These are phyloP conservation scores for Phanerochaete sordida DNA, from an alignment of 768 basidiomycete species.

Conservation along the genomic window DNA sequence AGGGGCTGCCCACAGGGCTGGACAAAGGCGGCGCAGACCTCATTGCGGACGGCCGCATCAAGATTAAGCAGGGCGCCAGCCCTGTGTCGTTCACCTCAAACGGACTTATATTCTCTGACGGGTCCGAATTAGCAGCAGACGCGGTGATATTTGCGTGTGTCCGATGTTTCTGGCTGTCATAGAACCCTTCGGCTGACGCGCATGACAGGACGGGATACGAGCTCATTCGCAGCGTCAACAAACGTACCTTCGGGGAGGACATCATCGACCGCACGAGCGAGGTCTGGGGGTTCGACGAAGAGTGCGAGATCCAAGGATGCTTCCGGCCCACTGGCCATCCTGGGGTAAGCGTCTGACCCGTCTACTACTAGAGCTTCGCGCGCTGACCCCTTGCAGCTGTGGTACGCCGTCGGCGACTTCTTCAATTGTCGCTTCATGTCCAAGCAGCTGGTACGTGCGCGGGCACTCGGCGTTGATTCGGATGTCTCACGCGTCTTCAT, in stretches of 20 bases:
- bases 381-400: constrained; percentile 26
- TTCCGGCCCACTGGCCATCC: constrained; percentile 41
- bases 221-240: constrained; percentile 27
- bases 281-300: constrained; percentile 39
- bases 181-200: neutral
- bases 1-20: constrained; percentile 13
- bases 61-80: constrained; percentile 18
- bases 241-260: constrained; percentile 33
- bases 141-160: constrained; percentile 28
- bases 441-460: constrained; percentile 32
- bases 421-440: constrained; percentile 28
- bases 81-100: constrained; percentile 2
- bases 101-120: constrained; percentile 26
- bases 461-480: too few species aligned
- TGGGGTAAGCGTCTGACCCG: constrained; percentile 25
- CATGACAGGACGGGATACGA: constrained; percentile 30
- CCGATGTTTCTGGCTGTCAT: neutral
- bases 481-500: too few species aligned
- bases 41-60: constrained; percentile 16
- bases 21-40: constrained; percentile 20
- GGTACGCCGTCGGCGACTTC: constrained; percentile 38
- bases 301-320: constrained; percentile 34
- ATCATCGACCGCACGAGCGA: constrained; percentile 28
- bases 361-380: neutral
- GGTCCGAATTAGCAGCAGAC: constrained; percentile 24